These are phyloP conservation scores for Thelonectria rubi DNA, from an alignment of 2,329 filamentous ascomycete genomes.

Conservation along the genomic window DNA sequence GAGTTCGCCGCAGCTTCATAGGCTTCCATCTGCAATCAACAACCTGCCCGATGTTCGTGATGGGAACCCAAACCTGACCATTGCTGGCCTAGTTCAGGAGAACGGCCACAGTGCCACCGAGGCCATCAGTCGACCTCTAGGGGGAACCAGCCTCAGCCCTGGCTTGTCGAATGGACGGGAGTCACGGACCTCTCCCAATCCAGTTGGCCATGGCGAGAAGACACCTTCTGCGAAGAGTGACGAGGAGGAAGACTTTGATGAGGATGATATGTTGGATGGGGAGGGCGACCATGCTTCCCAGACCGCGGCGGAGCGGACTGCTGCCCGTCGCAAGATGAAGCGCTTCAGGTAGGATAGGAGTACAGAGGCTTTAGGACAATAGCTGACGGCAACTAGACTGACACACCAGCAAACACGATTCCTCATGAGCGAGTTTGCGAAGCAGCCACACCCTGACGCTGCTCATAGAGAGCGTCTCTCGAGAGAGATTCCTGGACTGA, in stretches of 20 bases:
- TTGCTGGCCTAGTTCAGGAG: slow-evolving; percentile 16
- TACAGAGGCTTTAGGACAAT: not conserved
- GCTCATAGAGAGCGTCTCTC: slow-evolving; percentile 88
- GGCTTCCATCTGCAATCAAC: slow-evolving; percentile 45
- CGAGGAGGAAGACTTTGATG: slow-evolving; percentile 58
- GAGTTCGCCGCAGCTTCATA: slow-evolving; percentile 48
- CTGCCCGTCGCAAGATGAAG: slow-evolving; percentile 75
- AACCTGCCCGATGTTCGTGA: slow-evolving; percentile 12
- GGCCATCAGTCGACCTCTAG: not conserved
- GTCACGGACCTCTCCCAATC: slow-evolving; percentile 46
- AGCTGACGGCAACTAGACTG: slow-evolving; percentile 66
- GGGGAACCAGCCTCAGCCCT: slow-evolving; percentile 13
- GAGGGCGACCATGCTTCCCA: slow-evolving; percentile 51
- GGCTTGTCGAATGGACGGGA: slow-evolving; percentile 46
- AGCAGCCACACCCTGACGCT: slow-evolving; percentile 93
- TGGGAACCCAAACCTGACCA: slow-evolving; percentile 6
- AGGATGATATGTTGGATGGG: slow-evolving; percentile 66
- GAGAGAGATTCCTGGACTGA: slow-evolving; percentile 89
- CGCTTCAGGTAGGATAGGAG: slow-evolving; percentile 71
- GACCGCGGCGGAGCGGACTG: slow-evolving; percentile 65
- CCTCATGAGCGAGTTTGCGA: slow-evolving; percentile 95
- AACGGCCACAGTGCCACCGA: slow-evolving; percentile 3
- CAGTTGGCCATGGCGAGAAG: slow-evolving; percentile 51
- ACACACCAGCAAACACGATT: slow-evolving; percentile 98
- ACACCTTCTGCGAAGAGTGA: slow-evolving; percentile 54